These are phyloP conservation scores for Suillus lakei DNA, from an alignment of 768 basidiomycete genomes.

Conservation along the genomic window DNA sequence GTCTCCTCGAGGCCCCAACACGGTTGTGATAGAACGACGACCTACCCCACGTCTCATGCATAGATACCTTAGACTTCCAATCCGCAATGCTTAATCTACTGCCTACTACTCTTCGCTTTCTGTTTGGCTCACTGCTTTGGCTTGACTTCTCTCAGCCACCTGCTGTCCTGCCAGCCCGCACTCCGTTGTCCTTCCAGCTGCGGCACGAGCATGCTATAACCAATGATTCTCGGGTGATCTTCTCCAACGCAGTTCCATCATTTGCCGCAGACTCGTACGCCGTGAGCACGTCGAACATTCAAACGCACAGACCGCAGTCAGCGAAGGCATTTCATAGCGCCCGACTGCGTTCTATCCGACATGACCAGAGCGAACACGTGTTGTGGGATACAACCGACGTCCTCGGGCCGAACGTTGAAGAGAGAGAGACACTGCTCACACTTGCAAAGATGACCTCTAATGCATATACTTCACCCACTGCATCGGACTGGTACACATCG, in stretches of 20 bases:
- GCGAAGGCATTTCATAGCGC: constrained; percentile 36
- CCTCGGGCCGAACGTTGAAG: constrained; percentile 70
- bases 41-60: constrained; percentile 1
- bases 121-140: constrained; percentile 50
- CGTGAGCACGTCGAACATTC: constrained; percentile 44
- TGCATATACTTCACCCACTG: constrained; percentile 64
- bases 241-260: constrained; percentile 47
- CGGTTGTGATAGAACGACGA: neutral
- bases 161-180: constrained; percentile 31
- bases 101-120: constrained; percentile 45
- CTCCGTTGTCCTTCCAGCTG: constrained; percentile 58
- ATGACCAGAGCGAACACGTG: constrained; percentile 43
- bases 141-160: constrained; percentile 19
- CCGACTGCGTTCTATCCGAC: constrained; percentile 42
- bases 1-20: neutral
- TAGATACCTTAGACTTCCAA: neutral
- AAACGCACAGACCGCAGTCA: constrained; percentile 54
- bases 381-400: constrained; percentile 73
- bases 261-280: constrained; percentile 37
- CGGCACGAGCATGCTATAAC: constrained; percentile 68
- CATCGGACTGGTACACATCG: constrained; percentile 74
- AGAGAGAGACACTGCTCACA: constrained; percentile 70
- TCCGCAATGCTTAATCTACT: constrained; percentile 32
- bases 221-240: constrained; percentile 58
- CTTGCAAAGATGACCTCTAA: constrained; percentile 92